Conservation (phyloP, 2,329 filamentous ascomycete species). For the Triangularia verruculosa region DNA sequence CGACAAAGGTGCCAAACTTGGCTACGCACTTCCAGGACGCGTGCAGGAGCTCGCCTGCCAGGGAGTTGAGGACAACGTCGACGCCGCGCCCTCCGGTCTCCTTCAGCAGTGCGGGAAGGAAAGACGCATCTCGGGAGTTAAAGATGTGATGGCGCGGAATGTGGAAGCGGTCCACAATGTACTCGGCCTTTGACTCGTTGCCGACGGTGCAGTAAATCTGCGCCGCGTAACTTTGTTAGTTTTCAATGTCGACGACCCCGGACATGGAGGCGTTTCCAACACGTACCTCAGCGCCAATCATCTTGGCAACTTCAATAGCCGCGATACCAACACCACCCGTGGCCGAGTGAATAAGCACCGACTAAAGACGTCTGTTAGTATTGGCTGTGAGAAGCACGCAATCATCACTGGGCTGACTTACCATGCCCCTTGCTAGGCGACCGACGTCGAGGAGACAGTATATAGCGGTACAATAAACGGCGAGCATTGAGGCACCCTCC, state of each 20-base stretch:
- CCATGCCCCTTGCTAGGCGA: conserved; percentile 27
- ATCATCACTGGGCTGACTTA: neutral
- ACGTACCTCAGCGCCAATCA: conserved; percentile 34
- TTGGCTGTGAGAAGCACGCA: neutral
- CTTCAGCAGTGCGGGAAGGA: conserved; percentile 31
- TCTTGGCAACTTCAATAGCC: conserved; percentile 32
- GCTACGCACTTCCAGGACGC: conserved; percentile 42
- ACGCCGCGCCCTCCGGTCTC: conserved; percentile 34
- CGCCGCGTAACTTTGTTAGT: neutral
- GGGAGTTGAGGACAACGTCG: conserved; percentile 41
- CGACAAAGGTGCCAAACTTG: conserved; percentile 17
- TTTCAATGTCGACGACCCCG: neutral
- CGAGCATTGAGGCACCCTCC: conserved; percentile 34
- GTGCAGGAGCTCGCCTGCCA: conserved; percentile 41
- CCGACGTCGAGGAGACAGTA: conserved; percentile 33
- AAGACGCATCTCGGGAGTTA: conserved; percentile 33
- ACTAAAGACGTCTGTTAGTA: conserved; percentile 19
- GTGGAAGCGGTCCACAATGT: conserved; percentile 30
- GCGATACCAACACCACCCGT: conserved; percentile 36
- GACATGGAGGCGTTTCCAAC: neutral
- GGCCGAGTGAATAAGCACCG: conserved; percentile 37
- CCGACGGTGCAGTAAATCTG: conserved; percentile 35
- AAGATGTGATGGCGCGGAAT: conserved; percentile 37
- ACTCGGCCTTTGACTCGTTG: conserved; percentile 35
- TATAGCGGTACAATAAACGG: conserved; percentile 35